Evolutionary conservation across 2,329 filamentous ascomycete genomes (phyloP), one percentile per base, ranked within the genome.

Genomic region (Hypoxylon sp.): DNA sequence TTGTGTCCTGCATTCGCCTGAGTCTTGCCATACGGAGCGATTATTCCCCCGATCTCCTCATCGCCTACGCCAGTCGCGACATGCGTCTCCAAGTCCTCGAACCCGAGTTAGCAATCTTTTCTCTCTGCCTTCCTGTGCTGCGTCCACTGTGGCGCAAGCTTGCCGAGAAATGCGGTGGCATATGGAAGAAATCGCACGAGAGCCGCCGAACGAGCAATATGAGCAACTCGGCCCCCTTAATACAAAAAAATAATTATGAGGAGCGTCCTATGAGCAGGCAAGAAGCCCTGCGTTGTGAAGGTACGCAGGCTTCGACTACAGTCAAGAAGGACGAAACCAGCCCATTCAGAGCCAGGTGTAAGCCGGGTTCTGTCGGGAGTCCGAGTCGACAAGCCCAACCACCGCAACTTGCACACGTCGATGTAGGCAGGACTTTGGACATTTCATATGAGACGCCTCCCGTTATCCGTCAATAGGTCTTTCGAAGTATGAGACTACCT

Each of bases 61-160:
- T 66, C 9, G 38, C 38, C 13, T 46, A 60, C 38, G 53, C 48
- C 5, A 43, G 51, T n/a, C 57, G 49, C 4, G 59, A 59, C 23
- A 63, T 70, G 65, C 49, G 51, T 5, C 60, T 70, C 2, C 60
- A 65, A 17, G 59, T 66, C 10, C 63, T 71, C 5, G 69, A 71
- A n/a, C 58, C 66, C 10, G 67, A 65, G 23, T 43, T 71, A 28
- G 63, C 66, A 1, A 60, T 69, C 14, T 60, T 71, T 13, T 63
- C 38, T 1, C 61, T 67, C 23, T 63, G 67, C 36, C 51, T 71
- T 13, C 69, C 63, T 7, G 49, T 65, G 3, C 32, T 71, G 10
- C 58, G 38, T n/a, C 69, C 66, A 7, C n/a, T 69, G 4, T 69
- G 60, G 60, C 9, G 13, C 11, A 56, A 65, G 19, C 14, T 65